A percentile compares a stretch with the other conserved stretches of the same genome.
These are phyloP conservation scores for Russula ochroleuca DNA, from an alignment of 768 basidiomycete species.

Conservation along the genomic window DNA sequence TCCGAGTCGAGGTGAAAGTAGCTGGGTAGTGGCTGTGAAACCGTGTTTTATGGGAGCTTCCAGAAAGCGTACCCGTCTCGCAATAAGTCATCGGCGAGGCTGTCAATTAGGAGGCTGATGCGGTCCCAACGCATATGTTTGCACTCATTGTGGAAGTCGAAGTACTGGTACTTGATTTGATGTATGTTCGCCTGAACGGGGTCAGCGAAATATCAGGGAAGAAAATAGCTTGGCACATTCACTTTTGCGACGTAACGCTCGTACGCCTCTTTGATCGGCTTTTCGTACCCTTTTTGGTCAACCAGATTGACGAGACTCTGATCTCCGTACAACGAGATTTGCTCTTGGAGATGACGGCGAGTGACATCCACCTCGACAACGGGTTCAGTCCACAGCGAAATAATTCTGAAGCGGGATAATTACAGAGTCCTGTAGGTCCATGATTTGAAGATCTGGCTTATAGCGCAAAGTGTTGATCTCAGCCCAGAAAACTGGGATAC, in stretches of 20 bases:
- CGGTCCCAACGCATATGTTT: slow-evolving; percentile 93
- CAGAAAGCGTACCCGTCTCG: slow-evolving; percentile 54
- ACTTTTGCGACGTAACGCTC: slow-evolving; percentile 72
- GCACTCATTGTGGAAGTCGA: slow-evolving; percentile 97
- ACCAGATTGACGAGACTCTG: slow-evolving; percentile 85
- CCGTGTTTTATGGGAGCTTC: background rate
- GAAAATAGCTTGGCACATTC: background rate
- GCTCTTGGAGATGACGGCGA: slow-evolving; percentile 67
- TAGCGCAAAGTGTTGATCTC: slow-evolving; percentile 94
- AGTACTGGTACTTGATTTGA: slow-evolving; percentile 84
- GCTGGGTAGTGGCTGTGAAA: slow-evolving; percentile 37
- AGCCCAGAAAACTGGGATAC: slow-evolving; percentile 93
- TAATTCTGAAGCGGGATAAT: slow-evolving; percentile 29
- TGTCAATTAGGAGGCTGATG: slow-evolving; percentile 76
- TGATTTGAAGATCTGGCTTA: slow-evolving; percentile 93
- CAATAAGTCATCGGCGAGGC: slow-evolving; percentile 62
- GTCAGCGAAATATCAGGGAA: background rate
- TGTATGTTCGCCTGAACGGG: slow-evolving; percentile 53
- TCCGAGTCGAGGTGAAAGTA: slow-evolving; percentile 70
- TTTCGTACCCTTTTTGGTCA: slow-evolving; percentile 90
- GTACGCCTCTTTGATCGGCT: slow-evolving; percentile 92
- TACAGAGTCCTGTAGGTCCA: slow-evolving; percentile 88
- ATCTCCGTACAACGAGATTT: slow-evolving; percentile 69
- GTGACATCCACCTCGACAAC: slow-evolving; percentile 58
- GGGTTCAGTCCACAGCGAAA: slow-evolving; percentile 19